Base-by-base conservation (phyloP, 495 filamentous ascomycete genomes). In the Penicillium robsamsonii region DNA sequence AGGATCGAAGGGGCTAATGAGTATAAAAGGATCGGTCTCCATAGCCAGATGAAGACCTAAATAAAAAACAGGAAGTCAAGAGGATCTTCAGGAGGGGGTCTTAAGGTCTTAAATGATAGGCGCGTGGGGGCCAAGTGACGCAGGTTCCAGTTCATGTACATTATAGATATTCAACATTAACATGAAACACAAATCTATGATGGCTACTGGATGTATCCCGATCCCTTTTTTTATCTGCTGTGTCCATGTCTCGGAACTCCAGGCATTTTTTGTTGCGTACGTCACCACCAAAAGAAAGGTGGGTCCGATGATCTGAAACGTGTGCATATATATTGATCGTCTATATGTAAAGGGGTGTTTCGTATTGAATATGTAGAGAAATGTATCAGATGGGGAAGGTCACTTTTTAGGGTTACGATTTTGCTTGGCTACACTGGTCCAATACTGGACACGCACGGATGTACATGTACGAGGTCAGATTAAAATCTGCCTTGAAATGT, bases 291-390 rank as follows among this genome's bases (percentile, higher is more conserved):
- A 22, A 22, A 22, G 1, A 1, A 22, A 35, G 18, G 64, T 67
- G 64, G 64, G 61, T 60, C 64, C 40, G 54, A 37, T 45, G 58
- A 62, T 64, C 61, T 54, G 52, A 54, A 54, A 54, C 52, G 18
- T 46, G 42, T 15, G 31, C 9, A 40, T 18, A 53, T 27, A 27
- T 27, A 27, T 4, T 27, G 25, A 27, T 27, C 25, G 25, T 3
- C 25, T 27, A 5, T 27, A 37, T 6, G 6, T 17, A 5, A 12
- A 35, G 29, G 18, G 40, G 17, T 15, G 50, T 54, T 46, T 46
- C 42, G 38, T 3, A 8, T 35, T n/a, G 40, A 15, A 47, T 30
- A 31, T 33, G 10, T 3, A 22, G 9, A 8, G 9, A 22, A 10
- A 42, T 4, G n/a, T n/a, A 27, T 27, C 25, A 5, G 25, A 7